Evolutionary conservation across 768 basidiomycete genomes (phyloP), one percentile per base, ranked within the genome.

Genomic region (Gloeostereum incarnatum): DNA sequence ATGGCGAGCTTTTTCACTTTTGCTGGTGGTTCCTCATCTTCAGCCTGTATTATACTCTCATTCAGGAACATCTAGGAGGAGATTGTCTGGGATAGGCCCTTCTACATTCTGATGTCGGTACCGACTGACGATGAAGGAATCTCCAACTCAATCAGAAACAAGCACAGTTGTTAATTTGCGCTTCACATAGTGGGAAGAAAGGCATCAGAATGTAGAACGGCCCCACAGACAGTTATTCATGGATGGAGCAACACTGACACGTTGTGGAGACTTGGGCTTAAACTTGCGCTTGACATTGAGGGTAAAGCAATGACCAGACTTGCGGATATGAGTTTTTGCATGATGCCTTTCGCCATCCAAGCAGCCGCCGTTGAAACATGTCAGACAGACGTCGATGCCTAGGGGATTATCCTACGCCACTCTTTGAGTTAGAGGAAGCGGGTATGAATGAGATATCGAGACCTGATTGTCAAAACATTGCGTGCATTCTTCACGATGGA

Each of bases 391-490:
- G 48, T 96, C 85, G 44, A 96, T 63, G 5, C 94, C 94, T 9
- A 66, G 58, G 0, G 78, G 68, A 3, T 62, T 59, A 53, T 92
- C 90, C 84, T 92, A 49, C n/a, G 35, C 36, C 9, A 38, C n/a
- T 35, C 40, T 17, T 30, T 35, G 31, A 34, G 22, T 21, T 24
- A 31, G 27, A 42, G 18, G 36, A 14, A 17, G 23, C 30, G 16
- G 22, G 13, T 35, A 29, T 18, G 29, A 25, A 20, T 4, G 20
- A 34, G 22, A 35, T 14, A 23, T 52, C 56, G 42, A 21, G 16
- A 82, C 90, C 75, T 97, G 93, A 50, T 75, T 78, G 58, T 97
- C 93, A 55, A 97, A 99, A 53, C 94, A 99, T 42, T 93, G 91
- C 0, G 93, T 96, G 53, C 94, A 99, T 58, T 98, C 93, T 60